A percentile compares a stretch with the other conserved stretches of the same genome.
Evolutionary conservation across 1,139 yeast species (phyloP).

Genomic region (Candida pseudoviswanathii): DNA sequence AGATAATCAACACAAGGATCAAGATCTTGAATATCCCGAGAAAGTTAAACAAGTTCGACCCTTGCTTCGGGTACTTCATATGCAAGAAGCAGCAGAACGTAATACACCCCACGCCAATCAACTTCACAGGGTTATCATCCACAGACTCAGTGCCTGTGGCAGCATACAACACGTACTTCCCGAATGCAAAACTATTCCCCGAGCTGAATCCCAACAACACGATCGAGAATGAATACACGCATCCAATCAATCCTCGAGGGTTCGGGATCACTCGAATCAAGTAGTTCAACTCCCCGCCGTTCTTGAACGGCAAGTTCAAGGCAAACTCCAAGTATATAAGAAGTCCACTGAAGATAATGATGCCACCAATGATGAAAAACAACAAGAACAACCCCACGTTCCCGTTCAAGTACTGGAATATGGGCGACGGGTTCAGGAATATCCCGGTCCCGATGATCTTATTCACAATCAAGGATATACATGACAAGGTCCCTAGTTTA

Average conservation of each 20-base stretch:
- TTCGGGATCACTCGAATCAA: constrained; percentile 41
- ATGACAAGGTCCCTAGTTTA: constrained; percentile 23
- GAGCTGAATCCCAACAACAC: constrained; percentile 52
- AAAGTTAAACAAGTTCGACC: constrained; percentile 45
- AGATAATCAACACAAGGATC: constrained; percentile 41
- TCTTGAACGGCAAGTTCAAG: constrained; percentile 45
- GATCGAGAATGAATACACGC: constrained; percentile 49
- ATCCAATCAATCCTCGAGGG: constrained; percentile 42
- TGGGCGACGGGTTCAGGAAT: constrained; percentile 51
- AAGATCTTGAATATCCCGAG: constrained; percentile 47
- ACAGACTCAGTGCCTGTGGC: constrained; percentile 25
- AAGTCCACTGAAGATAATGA: constrained; percentile 49
- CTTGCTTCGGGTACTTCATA: constrained; percentile 38
- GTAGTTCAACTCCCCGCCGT: constrained; percentile 56
- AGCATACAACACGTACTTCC: constrained; percentile 48
- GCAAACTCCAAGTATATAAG: constrained; percentile 51
- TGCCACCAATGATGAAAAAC: constrained; percentile 48
- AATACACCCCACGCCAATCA: constrained; percentile 49
- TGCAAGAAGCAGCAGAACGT: constrained; percentile 45
- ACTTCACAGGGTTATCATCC: constrained; percentile 32
- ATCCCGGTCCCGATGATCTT: constrained; percentile 58
- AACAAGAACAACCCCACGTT: constrained; percentile 41
- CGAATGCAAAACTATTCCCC: constrained; percentile 55
- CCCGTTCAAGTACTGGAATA: constrained; percentile 46
- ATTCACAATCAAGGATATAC: constrained; percentile 45